Evolutionary conservation across 257 asterid species (phyloP).

Genomic region (Penstemon eatonii): DNA sequence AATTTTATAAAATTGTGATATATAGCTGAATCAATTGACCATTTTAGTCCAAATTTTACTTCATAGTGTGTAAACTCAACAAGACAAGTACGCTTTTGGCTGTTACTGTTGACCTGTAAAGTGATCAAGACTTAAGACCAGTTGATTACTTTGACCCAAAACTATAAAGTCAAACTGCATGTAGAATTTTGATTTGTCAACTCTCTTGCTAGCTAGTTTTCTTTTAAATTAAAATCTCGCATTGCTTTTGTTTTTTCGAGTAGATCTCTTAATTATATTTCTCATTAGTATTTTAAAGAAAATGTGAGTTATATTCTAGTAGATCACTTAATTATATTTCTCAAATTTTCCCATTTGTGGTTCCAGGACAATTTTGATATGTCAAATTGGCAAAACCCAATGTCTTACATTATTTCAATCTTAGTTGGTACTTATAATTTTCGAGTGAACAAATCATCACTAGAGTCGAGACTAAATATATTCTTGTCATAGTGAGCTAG

Average conservation of each 20-base stretch:
- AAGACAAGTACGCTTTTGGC: neutral
- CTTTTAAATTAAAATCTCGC: neutral
- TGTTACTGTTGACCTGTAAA: too few species aligned
- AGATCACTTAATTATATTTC: too few species aligned
- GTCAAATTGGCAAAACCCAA: too few species aligned
- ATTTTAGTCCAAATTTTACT: neutral
- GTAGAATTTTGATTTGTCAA: conserved; percentile 1
- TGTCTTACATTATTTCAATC: neutral
- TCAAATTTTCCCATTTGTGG: too few species aligned
- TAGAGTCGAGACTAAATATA: neutral
- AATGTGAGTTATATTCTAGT: too few species aligned
- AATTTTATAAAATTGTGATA: neutral
- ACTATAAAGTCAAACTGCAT: conserved; percentile 4
- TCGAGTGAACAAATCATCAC: neutral
- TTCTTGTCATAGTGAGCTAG: too few species aligned
- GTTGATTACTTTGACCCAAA: conserved; percentile 19
- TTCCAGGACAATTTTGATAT: too few species aligned
- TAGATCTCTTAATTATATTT: too few species aligned
- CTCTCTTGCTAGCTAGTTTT: neutral
- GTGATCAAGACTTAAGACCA: neutral
- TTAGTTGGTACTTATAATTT: neutral
- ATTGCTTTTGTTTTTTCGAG: neutral
- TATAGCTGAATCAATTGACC: neutral
- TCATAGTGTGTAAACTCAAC: neutral
- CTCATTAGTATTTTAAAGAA: too few species aligned